Evolutionary conservation across 805 yeast genomes (phyloP).

Genomic region (Wickerhamomyces alni): DNA sequence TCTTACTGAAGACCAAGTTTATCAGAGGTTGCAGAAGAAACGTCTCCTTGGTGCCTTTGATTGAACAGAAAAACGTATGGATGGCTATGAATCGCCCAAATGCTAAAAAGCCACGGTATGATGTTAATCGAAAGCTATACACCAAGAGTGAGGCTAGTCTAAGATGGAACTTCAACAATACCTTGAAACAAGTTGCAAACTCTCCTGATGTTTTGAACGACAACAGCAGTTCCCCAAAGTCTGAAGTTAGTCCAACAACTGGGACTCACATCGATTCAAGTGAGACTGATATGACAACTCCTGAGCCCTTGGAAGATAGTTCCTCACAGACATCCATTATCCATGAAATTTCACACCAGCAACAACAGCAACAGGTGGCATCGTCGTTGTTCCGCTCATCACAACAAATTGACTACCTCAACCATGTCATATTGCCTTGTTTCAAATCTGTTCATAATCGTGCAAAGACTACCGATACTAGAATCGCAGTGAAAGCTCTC

Average conservation of each 20-base stretch:
- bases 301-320: conserved; percentile 1
- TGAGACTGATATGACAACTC: conserved; percentile 19
- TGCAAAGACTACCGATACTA: conserved; percentile 46
- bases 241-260: conserved; percentile 12
- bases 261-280: conserved; percentile 7
- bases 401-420: conserved; percentile 28
- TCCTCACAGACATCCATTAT: conserved; percentile 2
- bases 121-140: conserved; percentile 26
- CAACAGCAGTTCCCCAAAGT: conserved; percentile 6
- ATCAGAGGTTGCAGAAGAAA: conserved; percentile 32
- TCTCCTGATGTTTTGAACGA: too few species aligned
- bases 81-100: conserved; percentile 25
- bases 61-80: conserved; percentile 35
- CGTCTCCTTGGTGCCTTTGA: conserved; percentile 27
- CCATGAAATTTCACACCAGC: neutral
- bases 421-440: conserved; percentile 38
- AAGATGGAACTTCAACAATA: conserved; percentile 20
- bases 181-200: neutral
- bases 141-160: conserved; percentile 18
- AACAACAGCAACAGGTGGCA: too few species aligned
- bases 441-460: conserved; percentile 43
- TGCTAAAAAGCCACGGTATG: conserved; percentile 32
- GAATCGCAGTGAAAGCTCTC: conserved; percentile 37
- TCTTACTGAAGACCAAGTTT: conserved; percentile 50
- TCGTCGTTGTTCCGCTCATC: too few species aligned